Evolutionary conservation across 768 basidiomycete genomes (phyloP).

Genomic region (Phanerochaete sordida): DNA sequence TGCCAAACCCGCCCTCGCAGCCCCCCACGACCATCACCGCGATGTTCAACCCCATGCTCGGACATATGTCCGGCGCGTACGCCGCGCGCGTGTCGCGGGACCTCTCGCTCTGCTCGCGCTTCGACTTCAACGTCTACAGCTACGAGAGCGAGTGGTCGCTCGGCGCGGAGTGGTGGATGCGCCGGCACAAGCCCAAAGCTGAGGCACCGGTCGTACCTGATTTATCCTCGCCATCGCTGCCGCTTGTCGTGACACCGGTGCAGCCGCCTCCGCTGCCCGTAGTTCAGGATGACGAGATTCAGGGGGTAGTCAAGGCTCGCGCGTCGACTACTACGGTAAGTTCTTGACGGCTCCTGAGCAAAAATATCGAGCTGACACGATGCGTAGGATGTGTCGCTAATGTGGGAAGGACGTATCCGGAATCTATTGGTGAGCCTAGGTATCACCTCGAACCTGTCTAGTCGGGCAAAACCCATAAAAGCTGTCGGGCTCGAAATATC

Average conservation of each 20-base stretch:
- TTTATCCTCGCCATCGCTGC: conserved; percentile 11
- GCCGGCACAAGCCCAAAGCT: conserved; percentile 41
- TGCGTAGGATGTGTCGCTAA: conserved; percentile 80
- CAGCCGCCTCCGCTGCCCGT: neutral
- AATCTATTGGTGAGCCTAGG: conserved; percentile 90
- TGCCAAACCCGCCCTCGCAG: conserved; percentile 43
- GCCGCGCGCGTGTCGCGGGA: conserved; percentile 84
- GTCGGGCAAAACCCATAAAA: conserved; percentile 81
- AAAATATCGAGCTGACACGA: too few relatives aligned
- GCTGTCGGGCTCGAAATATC: conserved; percentile 91
- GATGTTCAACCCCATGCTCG: conserved; percentile 94
- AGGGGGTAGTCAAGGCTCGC: conserved; percentile 85
- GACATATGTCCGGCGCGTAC: conserved; percentile 89
- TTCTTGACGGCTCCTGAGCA: too few relatives aligned
- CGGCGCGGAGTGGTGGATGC: conserved; percentile 95
- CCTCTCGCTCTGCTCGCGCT: conserved; percentile 82
- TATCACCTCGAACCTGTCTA: conserved; percentile 86
- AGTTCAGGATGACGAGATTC: conserved; percentile 32
- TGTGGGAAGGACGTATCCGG: conserved; percentile 92
- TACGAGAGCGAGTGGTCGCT: conserved; percentile 96
- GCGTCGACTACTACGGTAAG: conserved; percentile 87
- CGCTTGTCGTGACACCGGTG: conserved; percentile 19
- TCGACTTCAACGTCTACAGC: conserved; percentile 96
- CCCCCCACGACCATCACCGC: conserved; percentile 95
- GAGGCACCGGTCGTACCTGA: conserved; percentile 15